Evolutionary conservation across 2,329 filamentous ascomycete species (phyloP), one percentile per base, ranked within the genome.

Genomic region (Bipolaris oryzae): DNA sequence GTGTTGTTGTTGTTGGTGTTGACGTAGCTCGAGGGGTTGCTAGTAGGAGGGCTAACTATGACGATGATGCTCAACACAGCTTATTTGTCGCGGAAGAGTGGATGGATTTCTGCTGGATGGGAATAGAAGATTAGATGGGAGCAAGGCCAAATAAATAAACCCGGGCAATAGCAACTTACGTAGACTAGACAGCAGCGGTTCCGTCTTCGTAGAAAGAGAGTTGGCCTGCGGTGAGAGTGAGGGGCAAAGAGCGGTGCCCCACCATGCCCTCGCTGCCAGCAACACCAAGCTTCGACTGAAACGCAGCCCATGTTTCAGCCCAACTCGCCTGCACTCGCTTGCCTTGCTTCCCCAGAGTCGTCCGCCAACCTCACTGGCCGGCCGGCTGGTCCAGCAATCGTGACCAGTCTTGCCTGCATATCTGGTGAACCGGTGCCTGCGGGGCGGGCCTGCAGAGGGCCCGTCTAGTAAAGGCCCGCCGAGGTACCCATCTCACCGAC

Each of bases 221-320:
- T 13, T 55, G 57, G 61, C 57, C 56, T 51, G 50, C 54, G 59
- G 59, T 39, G 37, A 58, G 56, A 60, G 53, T 59, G 63, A 65
- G 66, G 66, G 66, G 59, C 61, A 58, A 55, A 52, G 58, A 58
- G 45, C 45, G 37, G 47, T 57, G 50, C 56, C 48, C 63, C 58
- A 64, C 63, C 61, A 53, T 48, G 38, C 37, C 18, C 39, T 28
- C 25, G 7, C 7, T 54, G 55, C 50, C 55, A 57, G 50, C 67
- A 63, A 63, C 48, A 53, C 39, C 58, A 57, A 35, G 52, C 56
- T 49, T 9, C 46, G 23, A 45, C 57, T 58, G 60, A 57, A 58
- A 60, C 57, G 35, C 49, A 50, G 49, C 51, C 50, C 62, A 55
- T 44, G 62, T 65, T 65, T 65, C 62, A 65, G 52, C 48, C 60